These are phyloP conservation scores for Grosmannia clavigera DNA, from an alignment of 2,329 filamentous ascomycete genomes.

Conservation along the genomic window DNA sequence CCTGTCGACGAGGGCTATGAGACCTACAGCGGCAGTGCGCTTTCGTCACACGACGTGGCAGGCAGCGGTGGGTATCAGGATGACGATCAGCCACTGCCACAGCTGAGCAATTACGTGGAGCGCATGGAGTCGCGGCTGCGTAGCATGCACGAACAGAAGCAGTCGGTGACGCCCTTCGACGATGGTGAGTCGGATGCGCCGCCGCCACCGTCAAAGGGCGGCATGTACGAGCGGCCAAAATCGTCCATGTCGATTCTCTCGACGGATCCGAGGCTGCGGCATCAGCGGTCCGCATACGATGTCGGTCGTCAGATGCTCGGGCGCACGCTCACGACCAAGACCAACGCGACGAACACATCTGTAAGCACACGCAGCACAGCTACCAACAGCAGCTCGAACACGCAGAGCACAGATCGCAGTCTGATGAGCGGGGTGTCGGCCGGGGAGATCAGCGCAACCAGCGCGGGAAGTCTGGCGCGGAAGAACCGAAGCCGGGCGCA, in stretches of 20 bases:
- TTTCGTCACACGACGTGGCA: constrained; percentile 35
- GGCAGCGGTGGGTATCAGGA: constrained; percentile 26
- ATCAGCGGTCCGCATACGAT: constrained; percentile 69
- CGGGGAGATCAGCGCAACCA: constrained; percentile 83
- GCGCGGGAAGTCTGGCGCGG: constrained; percentile 82
- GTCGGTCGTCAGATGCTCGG: constrained; percentile 56
- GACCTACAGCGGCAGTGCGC: constrained; percentile 37
- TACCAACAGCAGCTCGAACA: constrained; percentile 55
- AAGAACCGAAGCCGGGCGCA: constrained; percentile 49
- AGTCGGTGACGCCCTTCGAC: background rate
- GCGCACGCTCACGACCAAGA: constrained; percentile 80
- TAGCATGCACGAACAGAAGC: constrained; percentile 52
- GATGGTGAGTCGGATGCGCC: constrained; percentile 18
- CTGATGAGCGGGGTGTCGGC: constrained; percentile 92
- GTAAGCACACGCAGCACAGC: constrained; percentile 55
- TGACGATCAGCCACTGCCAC: constrained; percentile 48
- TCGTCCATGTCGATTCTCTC: constrained; percentile 37
- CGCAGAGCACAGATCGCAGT: constrained; percentile 67
- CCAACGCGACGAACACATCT: constrained; percentile 68
- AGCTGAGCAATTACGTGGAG: constrained; percentile 76
- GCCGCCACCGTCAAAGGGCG: constrained; percentile 41
- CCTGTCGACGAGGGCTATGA: constrained; percentile 47
- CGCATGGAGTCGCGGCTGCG: constrained; percentile 79
- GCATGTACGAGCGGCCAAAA: constrained; percentile 39
- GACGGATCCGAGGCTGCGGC: constrained; percentile 36